Evolutionary conservation across 306 rosid species (phyloP).

Genomic region (Dalbergia oliveri): DNA sequence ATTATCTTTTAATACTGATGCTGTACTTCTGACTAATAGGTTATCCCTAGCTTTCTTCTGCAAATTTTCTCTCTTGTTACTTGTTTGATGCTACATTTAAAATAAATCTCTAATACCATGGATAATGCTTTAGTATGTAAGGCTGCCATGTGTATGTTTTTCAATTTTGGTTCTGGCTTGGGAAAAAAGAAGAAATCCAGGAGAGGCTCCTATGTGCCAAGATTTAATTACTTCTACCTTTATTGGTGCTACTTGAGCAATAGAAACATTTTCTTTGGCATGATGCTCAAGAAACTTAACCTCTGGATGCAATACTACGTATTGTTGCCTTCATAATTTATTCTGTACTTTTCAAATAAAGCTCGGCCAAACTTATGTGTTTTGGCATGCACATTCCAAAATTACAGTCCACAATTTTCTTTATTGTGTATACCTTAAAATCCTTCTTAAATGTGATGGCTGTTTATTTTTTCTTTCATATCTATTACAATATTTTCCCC

Average conservation of each 20-base stretch:
- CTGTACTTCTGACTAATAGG: neutral
- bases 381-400: conserved; percentile 9
- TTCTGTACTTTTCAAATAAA: neutral
- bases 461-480: neutral
- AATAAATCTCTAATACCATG: conserved; percentile 11
- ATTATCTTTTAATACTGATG: conserved; percentile 4
- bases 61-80: neutral
- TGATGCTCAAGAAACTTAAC: neutral
- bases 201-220: neutral
- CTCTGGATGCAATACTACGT: neutral
- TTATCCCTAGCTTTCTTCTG: neutral
- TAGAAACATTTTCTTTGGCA: neutral
- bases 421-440: neutral
- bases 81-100: conserved; percentile 12
- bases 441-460: neutral
- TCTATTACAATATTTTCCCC: neutral
- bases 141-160: neutral
- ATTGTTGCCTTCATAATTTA: conserved; percentile 7
- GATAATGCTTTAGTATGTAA: conserved; percentile 15
- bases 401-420: neutral
- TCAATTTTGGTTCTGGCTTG: conserved; percentile 1
- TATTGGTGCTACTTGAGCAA: conserved; percentile 14
- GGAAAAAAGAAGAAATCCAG: conserved; percentile 19
- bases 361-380: conserved; percentile 2
- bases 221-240: neutral